These are phyloP conservation scores for Aspergillus chevalieri DNA, from an alignment of 2,329 filamentous ascomycete species.

Conservation along the genomic window DNA sequence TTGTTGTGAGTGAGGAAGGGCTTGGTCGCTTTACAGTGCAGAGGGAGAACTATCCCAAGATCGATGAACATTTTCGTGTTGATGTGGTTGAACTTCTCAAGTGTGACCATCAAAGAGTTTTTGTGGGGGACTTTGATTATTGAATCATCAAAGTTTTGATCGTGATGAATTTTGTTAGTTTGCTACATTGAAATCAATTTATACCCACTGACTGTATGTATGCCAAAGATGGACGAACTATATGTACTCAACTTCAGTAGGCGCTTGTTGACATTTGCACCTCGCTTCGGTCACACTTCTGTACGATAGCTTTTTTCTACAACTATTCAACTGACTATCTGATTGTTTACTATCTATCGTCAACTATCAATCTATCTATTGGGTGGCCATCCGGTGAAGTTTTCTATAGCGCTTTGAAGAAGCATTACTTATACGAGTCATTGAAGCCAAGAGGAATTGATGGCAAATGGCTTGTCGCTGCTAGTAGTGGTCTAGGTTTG, in stretches of 20 bases:
- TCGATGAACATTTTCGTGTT: not conserved
- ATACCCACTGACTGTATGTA: not conserved
- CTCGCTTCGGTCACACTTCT: too few species aligned
- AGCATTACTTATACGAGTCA: too few species aligned
- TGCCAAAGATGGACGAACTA: not conserved
- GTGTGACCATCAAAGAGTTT: not conserved
- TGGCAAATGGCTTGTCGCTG: too few species aligned
- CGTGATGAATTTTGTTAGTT: not conserved
- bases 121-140: not conserved
- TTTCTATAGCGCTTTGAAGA: too few species aligned
- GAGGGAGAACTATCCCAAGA: not conserved
- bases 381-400: too few species aligned
- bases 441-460: too few species aligned
- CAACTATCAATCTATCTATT: too few species aligned
- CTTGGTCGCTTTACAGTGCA: not conserved
- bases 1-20: not conserved
- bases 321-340: too few species aligned
- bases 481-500: too few species aligned
- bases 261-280: not conserved
- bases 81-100: not conserved
- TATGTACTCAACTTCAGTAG: not conserved
- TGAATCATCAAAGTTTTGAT: not conserved
- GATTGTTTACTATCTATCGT: too few species aligned
- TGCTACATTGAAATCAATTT: not conserved
- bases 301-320: too few species aligned